Percentiles rank a stretch among this genome's conserved stretches.
Evolutionary conservation across 176 grass and related monocot species (phyloP).

Genomic region (Ananas comosus): DNA sequence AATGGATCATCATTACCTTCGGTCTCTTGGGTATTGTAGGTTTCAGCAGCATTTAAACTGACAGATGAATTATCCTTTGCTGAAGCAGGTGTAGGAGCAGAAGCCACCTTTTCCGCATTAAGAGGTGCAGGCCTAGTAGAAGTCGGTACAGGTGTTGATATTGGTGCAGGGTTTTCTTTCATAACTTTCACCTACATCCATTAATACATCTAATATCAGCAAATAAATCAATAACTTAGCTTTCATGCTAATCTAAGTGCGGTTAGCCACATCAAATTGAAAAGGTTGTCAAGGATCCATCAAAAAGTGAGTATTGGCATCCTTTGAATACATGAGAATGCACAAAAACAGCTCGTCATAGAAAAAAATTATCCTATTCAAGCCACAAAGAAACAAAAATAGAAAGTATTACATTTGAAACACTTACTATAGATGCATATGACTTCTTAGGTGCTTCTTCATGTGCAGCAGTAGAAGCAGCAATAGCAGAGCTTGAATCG

Average conservation of each 20-base stretch:
- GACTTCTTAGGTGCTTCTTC: conserved; percentile 72
- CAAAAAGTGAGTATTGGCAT: too few relatives aligned
- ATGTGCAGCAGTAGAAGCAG: conserved; percentile 13
- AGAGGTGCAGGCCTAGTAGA: conserved; percentile 33
- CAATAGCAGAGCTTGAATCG: neutral
- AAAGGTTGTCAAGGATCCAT: neutral
- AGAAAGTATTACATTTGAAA: neutral
- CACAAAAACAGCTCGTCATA: too few relatives aligned
- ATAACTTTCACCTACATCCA: conserved; percentile 68
- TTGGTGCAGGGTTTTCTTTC: conserved; percentile 32
- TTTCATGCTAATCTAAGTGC: neutral
- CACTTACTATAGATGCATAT: conserved; percentile 86
- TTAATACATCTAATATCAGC: conserved; percentile 10
- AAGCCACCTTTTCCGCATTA: conserved; percentile 38
- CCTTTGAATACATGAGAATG: too few relatives aligned
- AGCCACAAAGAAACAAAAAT: neutral
- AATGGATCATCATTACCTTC: conserved; percentile 44
- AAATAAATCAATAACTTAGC: neutral
- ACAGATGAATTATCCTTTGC: conserved; percentile 38
- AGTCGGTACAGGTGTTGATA: conserved; percentile 6
- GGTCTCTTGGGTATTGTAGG: conserved; percentile 47
- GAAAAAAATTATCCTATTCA: too few relatives aligned
- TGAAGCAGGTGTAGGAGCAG: conserved; percentile 17
- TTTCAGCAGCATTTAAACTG: conserved; percentile 45
- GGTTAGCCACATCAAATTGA: neutral